Evolutionary conservation across 163 green algal genomes (phyloP).

Genomic region (Volvox carteri): DNA sequence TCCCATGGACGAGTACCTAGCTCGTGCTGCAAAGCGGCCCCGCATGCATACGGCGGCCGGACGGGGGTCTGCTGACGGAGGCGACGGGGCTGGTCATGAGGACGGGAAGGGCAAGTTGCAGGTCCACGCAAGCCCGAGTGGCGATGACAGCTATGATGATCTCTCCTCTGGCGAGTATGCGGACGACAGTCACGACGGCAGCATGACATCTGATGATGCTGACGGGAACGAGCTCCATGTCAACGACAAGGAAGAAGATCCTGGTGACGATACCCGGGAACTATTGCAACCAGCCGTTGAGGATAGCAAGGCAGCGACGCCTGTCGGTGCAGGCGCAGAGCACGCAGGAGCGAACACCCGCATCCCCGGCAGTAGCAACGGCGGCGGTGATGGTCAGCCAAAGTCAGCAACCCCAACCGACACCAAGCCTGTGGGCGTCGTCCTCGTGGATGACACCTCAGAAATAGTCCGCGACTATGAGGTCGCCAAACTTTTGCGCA

Average conservation of each 20-base stretch:
- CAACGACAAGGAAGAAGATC: neutral
- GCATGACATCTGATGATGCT: neutral
- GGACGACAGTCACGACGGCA: neutral
- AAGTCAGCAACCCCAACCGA: too few relatives aligned
- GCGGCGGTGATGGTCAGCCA: neutral
- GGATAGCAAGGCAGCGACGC: too few relatives aligned
- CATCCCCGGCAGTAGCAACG: neutral
- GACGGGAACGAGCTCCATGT: neutral
- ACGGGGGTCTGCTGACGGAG: neutral
- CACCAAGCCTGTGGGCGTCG: constrained; percentile 6
- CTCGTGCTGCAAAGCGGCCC: constrained; percentile 14
- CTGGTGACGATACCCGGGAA: neutral
- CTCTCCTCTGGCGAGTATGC: neutral
- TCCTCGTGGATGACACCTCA: constrained; percentile 27
- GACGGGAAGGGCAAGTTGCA: neutral
- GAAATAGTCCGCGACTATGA: constrained; percentile 40
- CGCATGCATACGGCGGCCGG: neutral
- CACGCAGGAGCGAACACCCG: too few relatives aligned
- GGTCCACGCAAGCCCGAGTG: neutral
- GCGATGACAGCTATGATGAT: neutral
- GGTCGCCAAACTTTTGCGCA: constrained; percentile 36
- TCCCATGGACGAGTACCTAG: constrained; percentile 32
- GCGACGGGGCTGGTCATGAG: neutral
- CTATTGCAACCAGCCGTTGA: neutral
- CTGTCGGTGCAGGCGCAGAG: too few relatives aligned